phyloP scores from a whole-genome alignment of 2,329 filamentous ascomycete genomes.

The Lasiodiplodia theobromae region DNA sequence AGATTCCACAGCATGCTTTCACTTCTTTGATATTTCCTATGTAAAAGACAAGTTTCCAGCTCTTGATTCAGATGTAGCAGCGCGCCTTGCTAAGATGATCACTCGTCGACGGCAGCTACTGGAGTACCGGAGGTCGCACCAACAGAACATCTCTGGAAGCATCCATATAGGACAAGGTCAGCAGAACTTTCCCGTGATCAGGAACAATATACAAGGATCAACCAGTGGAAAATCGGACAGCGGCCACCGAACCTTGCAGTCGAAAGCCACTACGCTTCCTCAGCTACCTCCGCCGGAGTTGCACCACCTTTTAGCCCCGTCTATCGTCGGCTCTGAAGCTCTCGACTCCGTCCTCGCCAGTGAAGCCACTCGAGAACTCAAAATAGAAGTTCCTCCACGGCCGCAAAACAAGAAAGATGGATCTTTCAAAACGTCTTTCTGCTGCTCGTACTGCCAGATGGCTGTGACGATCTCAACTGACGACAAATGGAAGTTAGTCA shows the following conservation, averaged over 20 bases:
- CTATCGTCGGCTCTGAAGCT: neutral
- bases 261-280: neutral
- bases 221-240: neutral
- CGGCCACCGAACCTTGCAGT: neutral
- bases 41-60: constrained; percentile 20
- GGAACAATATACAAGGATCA: neutral
- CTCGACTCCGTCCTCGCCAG: neutral
- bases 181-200: neutral
- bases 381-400: neutral
- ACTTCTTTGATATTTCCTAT: constrained; percentile 31
- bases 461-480: neutral
- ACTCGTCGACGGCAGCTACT: constrained; percentile 31
- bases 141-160: neutral
- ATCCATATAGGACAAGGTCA: neutral
- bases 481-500: neutral
- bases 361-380: neutral
- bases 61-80: constrained; percentile 28
- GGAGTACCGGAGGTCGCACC: constrained; percentile 27
- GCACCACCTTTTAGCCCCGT: neutral
- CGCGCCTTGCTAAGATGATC: constrained; percentile 30
- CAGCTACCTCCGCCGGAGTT: neutral
- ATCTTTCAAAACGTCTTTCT: neutral
- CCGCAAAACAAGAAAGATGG: neutral
- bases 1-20: constrained; percentile 19
- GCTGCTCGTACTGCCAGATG: constrained; percentile 29